A percentile compares a stretch with the other conserved stretches of the same genome.
Conservation (phyloP, 2,329 filamentous ascomycete genomes). For the Aureobasidium sp. region DNA sequence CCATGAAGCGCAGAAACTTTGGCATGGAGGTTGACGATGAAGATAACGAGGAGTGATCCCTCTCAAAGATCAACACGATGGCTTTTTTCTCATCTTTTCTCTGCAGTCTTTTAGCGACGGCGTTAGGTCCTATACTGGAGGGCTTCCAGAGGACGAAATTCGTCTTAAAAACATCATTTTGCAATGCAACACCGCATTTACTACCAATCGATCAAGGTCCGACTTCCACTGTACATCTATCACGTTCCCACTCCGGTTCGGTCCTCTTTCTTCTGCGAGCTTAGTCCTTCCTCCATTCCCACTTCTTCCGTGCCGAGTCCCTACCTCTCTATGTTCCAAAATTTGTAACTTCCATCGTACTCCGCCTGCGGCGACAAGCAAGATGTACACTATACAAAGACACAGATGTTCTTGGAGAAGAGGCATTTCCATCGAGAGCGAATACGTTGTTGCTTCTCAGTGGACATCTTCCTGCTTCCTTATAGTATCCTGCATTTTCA, state of each 20-base stretch:
- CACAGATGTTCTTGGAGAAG: no score
- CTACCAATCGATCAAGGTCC: background rate
- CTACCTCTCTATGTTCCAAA: no score
- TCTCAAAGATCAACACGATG: background rate
- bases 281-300: no score
- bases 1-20: slow-evolving; percentile 42
- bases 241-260: background rate
- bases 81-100: background rate
- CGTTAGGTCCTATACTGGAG: background rate
- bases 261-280: no score
- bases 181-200: background rate
- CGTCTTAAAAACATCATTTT: background rate
- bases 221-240: background rate
- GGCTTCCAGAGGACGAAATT: background rate
- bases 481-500: no score
- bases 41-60: background rate
- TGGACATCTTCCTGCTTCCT: no score
- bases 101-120: slow-evolving; percentile 3
- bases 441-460: no score
- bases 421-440: no score
- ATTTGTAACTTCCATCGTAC: no score
- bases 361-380: no score
- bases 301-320: no score
- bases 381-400: no score
- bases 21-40: slow-evolving; percentile 24